Base-by-base conservation (phyloP, 2,329 filamentous ascomycete species). In the Diaporthe sp. region DNA sequence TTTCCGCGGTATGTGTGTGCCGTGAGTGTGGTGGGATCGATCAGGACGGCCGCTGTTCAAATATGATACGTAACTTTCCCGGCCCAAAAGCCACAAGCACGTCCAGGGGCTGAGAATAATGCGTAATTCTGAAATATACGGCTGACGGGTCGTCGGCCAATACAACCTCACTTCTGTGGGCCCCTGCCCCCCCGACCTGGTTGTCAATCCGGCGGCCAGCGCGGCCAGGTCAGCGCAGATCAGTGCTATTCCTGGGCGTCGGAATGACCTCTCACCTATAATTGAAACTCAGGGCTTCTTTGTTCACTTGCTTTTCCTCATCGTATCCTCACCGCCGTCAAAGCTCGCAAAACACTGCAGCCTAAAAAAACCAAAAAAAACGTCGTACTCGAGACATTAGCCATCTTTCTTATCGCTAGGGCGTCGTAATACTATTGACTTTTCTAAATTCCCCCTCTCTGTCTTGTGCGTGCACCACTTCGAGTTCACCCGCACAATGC, bases 401-500 rank as follows among this genome's bases (percentile, higher is more conserved):
- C 37, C 9, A 27, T 15, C 3, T 22, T n/a, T n/a, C n/a, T n/a
- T n/a, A n/a, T n/a, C n/a, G n/a, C n/a, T n/a, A 47, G 42, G 3
- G 22, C 4, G 9, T 35, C 32, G 17, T 47, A 47, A 7, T 19
- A 4, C 32, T 35, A 47, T 19, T 17, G 12, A 50, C 9, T n/a
- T 50, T 22, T n/a, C 4, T 1, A n/a, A n/a, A 22, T 50, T n/a
- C n/a, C n/a, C n/a, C n/a, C n/a, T n/a, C n/a, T n/a, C n/a, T n/a
- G n/a, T n/a, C n/a, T n/a, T n/a, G n/a, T n/a, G n/a, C n/a, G n/a
- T n/a, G n/a, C n/a, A 42, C 9, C 12, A 15, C 12, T 30, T 15
- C 8, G 10, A 44, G 4, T 30, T 3, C 17, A 25, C 2, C 4
- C 19, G 13, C 35, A 65, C 6, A 13, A 83, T 84, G 79, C 79